A percentile compares a stretch with the other conserved stretches of the same genome.
Conservation (phyloP, 805 yeast species). For the Maudiozyma barnettii region DNA sequence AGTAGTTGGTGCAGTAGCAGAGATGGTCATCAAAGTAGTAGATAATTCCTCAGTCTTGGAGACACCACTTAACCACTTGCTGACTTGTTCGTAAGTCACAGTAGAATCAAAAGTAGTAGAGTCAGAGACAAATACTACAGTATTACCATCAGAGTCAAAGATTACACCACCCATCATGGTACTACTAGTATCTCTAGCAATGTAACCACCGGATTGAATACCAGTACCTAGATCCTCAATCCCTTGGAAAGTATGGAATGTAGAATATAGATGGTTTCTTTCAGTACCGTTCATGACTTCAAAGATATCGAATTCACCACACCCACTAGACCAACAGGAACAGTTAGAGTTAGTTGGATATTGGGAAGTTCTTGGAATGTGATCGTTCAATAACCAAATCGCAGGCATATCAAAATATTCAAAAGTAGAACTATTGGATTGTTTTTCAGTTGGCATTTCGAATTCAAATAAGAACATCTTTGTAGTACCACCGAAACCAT, state of each 20-base stretch:
- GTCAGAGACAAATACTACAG: conserved; percentile 52
- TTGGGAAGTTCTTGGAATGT: conserved; percentile 67
- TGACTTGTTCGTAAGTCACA: conserved; percentile 37
- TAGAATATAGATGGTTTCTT: conserved; percentile 46
- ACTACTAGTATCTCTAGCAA: conserved; percentile 41
- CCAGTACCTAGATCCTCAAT: conserved; percentile 55
- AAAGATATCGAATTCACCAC: conserved; percentile 72
- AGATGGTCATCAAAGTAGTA: conserved; percentile 27
- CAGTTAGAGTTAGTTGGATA: conserved; percentile 50
- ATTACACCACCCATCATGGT: conserved; percentile 66
- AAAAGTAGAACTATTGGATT: conserved; percentile 28
- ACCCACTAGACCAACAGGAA: conserved; percentile 70
- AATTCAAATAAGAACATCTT: conserved; percentile 70
- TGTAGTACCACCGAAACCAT: conserved; percentile 56
- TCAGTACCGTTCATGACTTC: conserved; percentile 62
- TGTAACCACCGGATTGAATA: conserved; percentile 44
- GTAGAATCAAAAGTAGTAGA: conserved; percentile 39
- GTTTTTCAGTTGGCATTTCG: conserved; percentile 49
- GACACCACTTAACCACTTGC: conserved; percentile 36
- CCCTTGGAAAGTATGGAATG: conserved; percentile 65
- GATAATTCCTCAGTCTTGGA: conserved; percentile 20
- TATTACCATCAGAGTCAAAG: conserved; percentile 52
- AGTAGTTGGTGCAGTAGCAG: conserved; percentile 31
- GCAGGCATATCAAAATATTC: conserved; percentile 56
- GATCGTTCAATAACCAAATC: conserved; percentile 65